phyloP scores from a whole-genome alignment of 108 stramenopile species.

The Pseudonitzschia delicatissima region DNA sequence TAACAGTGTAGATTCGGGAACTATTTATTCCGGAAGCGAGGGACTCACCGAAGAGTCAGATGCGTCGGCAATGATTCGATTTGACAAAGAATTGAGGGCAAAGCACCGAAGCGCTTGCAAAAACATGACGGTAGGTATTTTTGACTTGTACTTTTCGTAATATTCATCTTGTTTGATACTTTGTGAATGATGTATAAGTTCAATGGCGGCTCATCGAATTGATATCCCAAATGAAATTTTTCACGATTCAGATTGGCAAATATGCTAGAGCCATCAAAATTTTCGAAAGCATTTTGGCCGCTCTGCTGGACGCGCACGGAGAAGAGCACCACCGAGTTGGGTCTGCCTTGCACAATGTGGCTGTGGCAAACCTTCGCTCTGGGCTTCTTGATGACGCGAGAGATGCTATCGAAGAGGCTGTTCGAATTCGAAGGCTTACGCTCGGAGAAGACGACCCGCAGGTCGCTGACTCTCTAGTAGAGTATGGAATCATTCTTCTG shows the following conservation, averaged over 20 bases:
- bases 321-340: slow-evolving; percentile 53
- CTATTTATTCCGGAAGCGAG: background rate
- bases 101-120: slow-evolving; percentile 54
- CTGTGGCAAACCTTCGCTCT: slow-evolving; percentile 55
- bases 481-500: slow-evolving; percentile 59
- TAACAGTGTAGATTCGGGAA: slow-evolving; percentile 16
- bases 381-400: slow-evolving; percentile 54
- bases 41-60: background rate
- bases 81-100: slow-evolving; percentile 38
- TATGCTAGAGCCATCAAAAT: slow-evolving; percentile 43
- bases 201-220: background rate
- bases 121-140: slow-evolving; percentile 43
- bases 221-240: background rate
- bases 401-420: slow-evolving; percentile 65
- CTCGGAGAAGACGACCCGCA: slow-evolving; percentile 45
- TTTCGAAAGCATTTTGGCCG: slow-evolving; percentile 55
- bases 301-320: slow-evolving; percentile 42
- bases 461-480: slow-evolving; percentile 62
- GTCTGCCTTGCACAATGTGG: slow-evolving; percentile 66
- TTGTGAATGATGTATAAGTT: background rate
- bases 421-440: slow-evolving; percentile 48
- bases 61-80: slow-evolving; percentile 12
- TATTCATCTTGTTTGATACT: too few species aligned
- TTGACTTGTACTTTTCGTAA: background rate
- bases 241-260: slow-evolving; percentile 36